Evolutionary conservation across 345 rosid species (phyloP), one percentile per base, ranked within the genome.

Genomic region (Pistacia vera): DNA sequence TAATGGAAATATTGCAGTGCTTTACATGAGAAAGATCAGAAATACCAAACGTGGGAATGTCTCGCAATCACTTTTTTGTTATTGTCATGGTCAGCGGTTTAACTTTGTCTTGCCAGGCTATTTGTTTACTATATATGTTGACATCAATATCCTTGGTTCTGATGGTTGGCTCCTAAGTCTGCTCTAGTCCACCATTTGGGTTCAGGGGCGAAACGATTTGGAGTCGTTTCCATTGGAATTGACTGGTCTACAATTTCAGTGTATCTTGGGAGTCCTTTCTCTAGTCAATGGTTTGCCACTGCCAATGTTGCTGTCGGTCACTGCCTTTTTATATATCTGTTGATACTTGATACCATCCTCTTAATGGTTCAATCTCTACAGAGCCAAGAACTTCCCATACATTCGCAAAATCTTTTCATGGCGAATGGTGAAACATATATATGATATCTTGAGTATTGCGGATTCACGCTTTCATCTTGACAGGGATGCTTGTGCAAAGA

Each of bases 281-380:
- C 96, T 20, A 92, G 94, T 66, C 98, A 97, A 0, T 80, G 90
- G 85, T 94, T 92, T 35, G 96, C 98, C 8, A 88, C 93, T 12
- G 81, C 89, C 48, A 94, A 94, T 77, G 65, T 92, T 16, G 84
- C 90, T 2, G 77, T 83, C 11, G 98, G 96, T 25, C 91, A 86
- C 77, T 44, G 67, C 74, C 81, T 86, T 0, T 71, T 92, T 18
- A 86, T 91, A 93, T 91, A 92, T 74, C 85, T 90, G 22, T 61
- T 81, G 83, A 82, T 84, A 11, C 98, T 94, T 54, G 64, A 25
- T 25, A 25, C 25, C 25, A 25, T 25, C 25, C 25, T 25, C 78
- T 12, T 94, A 92, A 72, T 94, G 96, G 97, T 38, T 80, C 10
- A 55, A 92, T 51, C 22, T 88, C 71, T 92, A 89, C 84, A 75